These are phyloP conservation scores for Mantamonas sphyraenae DNA, from an alignment of 78 protist genomes.

Conservation along the genomic window DNA sequence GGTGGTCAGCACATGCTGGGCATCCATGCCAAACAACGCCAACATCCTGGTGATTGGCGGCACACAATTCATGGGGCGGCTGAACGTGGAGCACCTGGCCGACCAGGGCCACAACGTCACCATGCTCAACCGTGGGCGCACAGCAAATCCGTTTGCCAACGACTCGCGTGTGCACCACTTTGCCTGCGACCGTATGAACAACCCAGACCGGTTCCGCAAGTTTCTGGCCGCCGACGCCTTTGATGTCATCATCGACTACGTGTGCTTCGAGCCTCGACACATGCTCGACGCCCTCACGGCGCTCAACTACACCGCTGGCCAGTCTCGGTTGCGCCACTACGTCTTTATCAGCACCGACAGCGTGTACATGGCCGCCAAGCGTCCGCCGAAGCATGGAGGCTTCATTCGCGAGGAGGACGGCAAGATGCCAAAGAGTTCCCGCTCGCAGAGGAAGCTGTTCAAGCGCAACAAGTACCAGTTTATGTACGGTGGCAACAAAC, in stretches of 20 bases:
- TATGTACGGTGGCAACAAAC: background rate
- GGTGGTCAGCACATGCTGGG: no score
- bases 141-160: slow-evolving; percentile 1
- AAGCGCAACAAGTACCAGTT: background rate
- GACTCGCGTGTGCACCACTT: background rate
- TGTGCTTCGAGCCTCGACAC: background rate
- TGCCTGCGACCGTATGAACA: background rate
- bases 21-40: no score
- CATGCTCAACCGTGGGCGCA: background rate
- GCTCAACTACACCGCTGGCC: background rate
- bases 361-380: no score
- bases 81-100: background rate
- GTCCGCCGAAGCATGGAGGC: no score
- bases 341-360: no score
- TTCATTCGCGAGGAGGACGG: background rate
- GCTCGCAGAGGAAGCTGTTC: background rate
- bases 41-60: slow-evolving; percentile 4
- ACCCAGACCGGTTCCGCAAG: background rate
- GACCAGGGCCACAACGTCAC: background rate
- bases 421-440: background rate
- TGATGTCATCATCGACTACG: background rate
- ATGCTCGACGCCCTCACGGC: background rate
- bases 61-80: slow-evolving; percentile 6
- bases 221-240: background rate
- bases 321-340: background rate